Evolutionary conservation across 164 flowering plant species (phyloP), one percentile per base, ranked within the genome.

Genomic region (Liriodendron chinense): DNA sequence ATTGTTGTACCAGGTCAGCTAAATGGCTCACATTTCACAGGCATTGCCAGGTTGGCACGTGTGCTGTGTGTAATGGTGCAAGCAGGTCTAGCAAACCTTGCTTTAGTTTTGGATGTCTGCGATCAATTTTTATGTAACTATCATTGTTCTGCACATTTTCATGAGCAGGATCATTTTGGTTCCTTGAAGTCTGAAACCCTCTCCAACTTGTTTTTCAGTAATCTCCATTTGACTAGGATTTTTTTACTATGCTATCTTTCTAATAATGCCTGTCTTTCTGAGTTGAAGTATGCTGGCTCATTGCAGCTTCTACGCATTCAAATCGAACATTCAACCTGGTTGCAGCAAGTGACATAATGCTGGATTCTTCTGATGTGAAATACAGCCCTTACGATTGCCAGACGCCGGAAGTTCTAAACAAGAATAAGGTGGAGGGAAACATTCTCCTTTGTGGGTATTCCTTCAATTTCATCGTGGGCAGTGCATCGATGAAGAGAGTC

Each of bases 361-460:
- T 94, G 59, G 96, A 86, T 87, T 82, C 99, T 28, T 91, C 98
- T 0, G 89, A 80, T 49, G 65, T 80, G 77, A 93, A 87, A 85
- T 90, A 72, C 80, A 92, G 90, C 76, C 93, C 98, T 73, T 78
- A 94, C 49, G 99, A 96, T 72, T 96, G 99, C 85, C 99, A 96
- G 80, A 87, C 81, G 71, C 94, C 97, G 7, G 95, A 92, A 85
- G 88, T 90, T 69, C 79, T 96, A 53, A 91, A 94, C 85, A 92
- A 85, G 81, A 89, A 88, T 72, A 80, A 90, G 87, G 90, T 96
- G 63, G 80, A 89, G 84, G 99, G 98, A 48, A 94, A 92, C 70
- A 90, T 96, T 82, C 94, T 96, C 83, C 90, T 96, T 8, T 96
- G 99, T 81, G 98, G 99, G 56, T 96, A 96, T 85, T 96, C 99